Evolutionary conservation across 352 stramenopile genomes (phyloP), one percentile per base, ranked within the genome.

Genomic region (Phytophthora meadii): DNA sequence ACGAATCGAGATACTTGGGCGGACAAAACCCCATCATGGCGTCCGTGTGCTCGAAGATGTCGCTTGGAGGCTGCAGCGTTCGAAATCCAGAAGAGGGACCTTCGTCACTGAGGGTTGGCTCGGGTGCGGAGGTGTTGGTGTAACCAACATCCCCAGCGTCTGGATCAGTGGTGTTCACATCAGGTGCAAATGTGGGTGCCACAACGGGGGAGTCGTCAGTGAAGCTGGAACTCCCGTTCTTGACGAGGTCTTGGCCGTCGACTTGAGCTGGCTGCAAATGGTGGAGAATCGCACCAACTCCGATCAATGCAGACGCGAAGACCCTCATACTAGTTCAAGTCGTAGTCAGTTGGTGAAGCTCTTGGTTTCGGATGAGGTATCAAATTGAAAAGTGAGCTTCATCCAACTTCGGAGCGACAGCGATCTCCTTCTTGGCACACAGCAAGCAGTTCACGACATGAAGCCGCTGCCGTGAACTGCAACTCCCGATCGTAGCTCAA

Each of bases 21-120:
- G 82, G 78, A 56, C 72, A 81, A 28, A 89, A 70, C 2, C 53
- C 68, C 54, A 61, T 65, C 68, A 87, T 85, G 27, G 77, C 81
- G 45, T 87, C 76, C 5, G 81, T 89, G 51, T 70, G 64, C 54
- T 82, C 64, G n/a, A 89, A 44, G 41, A 87, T 67, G 39, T 68
- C 72, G 9, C 41, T 61, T 4, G 80, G 73, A 5, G 73, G 73
- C 30, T 73, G 61, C 9, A 69, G n/a, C 30, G 68, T 65, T 52
- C 32, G 60, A 44, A 74, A 67, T 27, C 32, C 50, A 15, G 65
- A 65, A 9, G 61, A 59, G 25, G 60, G 50, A 41, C 9, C 24
- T 8, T 34, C 52, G 12, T 61, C 49, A 52, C 50, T 58, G 10
- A 70, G 44, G 22, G 56, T 56, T 9, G 50, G n/a, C 30, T 49